Base-by-base conservation (phyloP, 2,329 filamentous ascomycete species). In the Escovopsis sp. region DNA sequence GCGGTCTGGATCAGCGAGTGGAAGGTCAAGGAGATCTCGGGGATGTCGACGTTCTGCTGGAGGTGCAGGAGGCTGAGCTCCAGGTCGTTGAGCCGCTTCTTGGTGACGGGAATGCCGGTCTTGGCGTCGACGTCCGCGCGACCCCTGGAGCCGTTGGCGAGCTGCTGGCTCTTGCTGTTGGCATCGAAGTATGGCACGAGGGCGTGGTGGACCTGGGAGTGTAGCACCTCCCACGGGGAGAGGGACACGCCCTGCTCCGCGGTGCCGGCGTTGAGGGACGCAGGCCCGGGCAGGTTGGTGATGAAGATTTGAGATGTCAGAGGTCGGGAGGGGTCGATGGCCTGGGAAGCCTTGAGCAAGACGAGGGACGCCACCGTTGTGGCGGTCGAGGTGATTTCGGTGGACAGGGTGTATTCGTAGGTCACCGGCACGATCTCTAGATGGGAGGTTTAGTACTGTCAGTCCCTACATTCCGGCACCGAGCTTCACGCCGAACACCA, bases 31-130 rank as follows among this genome's bases (percentile, higher is more conserved):
- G 85, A 82, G 41, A 96, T 74, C 53, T 94, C 86, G 18, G 91
- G 91, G 42, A 99, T 96, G 62, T 98, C 93, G 43, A 94, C 87
- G 62, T 98, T 96, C 62, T 98, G 88, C 63, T 95, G 88, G 43
- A 98, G 70, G 56, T 98, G 89, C 45, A 87, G 73, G 55, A 99
- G 68, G 51, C 83, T 91, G 53, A 94, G 72, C 60, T 94, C 88
- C 51, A 99, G 66, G 60, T 99, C 93, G 40, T 89, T 91, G 60
- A 96, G 81, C 56, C 87, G 85, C 74, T 94, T 94, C 70, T 94
- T 94, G 18, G 91, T 89, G n/a, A 89, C 86, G 12, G 91, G 87
- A 48, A 98, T 88, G 46, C 91, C 91, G 15, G 86, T 94, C 67
- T 94, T 93, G 37, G 85, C 80, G 56, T 96, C 91, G 40, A 85